Evolutionary conservation across 768 basidiomycete genomes (phyloP), one percentile per base, ranked within the genome.

Genomic region (Pulveroboletus sp.): DNA sequence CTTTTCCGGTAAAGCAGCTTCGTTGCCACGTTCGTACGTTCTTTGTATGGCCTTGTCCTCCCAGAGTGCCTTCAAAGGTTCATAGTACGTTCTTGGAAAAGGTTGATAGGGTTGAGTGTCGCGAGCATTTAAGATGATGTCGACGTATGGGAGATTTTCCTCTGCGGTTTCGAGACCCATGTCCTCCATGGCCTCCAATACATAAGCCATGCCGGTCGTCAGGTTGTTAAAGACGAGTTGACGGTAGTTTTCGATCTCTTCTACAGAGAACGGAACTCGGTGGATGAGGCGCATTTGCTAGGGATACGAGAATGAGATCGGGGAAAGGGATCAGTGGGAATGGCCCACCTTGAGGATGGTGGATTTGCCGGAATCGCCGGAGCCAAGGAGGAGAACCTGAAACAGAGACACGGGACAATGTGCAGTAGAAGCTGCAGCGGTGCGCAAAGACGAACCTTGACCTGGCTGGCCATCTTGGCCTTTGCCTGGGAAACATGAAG

Each of bases 261-360:
- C 78, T 0, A 79, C 43, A 0, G 85, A 80, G 70, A 97, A 99
- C 0, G 90, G 86, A 1, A 91, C 74, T 50, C 82, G 80, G 69
- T 98, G 94, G 42, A 99, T 97, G 33, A 97, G 75, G 33, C 94
- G 85, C 94, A 97, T 98, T 86, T 98, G 94, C 88, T 94, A 51
- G 19, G 3, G 37, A 40, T 32, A 23, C 16, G 6, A 8, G 21
- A 13, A 38, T 57, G 39, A 60, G 46, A 36, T n/a, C 20, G 27
- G 11, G 35, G 8, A 13, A 13, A 42, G 5, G 16, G 5, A 4
- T 1, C 9, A 9, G 32, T 20, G n/a, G n/a, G 36, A n/a, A 20
- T 17, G 24, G 50, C 41, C 29, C 64, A 86, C 87, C 76, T 93
- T 94, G 66, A 94, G 77, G 61, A 97, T 78, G 9, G 94, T 97